Evolutionary conservation across 495 filamentous ascomycete species (phyloP), one percentile per base, ranked within the genome.

Genomic region (Aspergillus ellipticus): DNA sequence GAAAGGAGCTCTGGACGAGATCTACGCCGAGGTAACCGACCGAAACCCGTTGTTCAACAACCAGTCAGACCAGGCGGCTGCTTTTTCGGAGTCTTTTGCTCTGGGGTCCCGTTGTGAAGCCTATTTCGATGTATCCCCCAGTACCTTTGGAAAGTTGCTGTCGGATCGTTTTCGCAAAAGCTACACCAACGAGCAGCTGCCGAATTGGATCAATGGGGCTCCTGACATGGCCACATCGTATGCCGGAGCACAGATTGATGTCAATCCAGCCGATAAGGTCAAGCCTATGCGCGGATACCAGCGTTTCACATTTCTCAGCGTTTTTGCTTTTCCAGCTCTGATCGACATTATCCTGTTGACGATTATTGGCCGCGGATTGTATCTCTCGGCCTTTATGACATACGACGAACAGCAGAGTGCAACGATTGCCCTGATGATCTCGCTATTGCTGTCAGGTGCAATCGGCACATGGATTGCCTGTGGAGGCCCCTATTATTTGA

Each of bases 41-140:
- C 75, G 82, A 6, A 84, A 84, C 56, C 81, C 82, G 2, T 64
- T 83, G 6, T 81, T 81, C 60, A 84, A 84, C 63, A 63, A 69
- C 22, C 77, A 79, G 42, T 61, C 77, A 2, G 82, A 85, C 55
- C 82, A 85, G 58, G 81, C 83, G 8, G 82, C 79, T 8, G 79
- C 79, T 9, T 85, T 85, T 57, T 78, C 82, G 7, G 82, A 85
- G 59, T 75, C 79, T 0, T 85, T 84, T 60, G 82, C 81, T 2
- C 71, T 83, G 13, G 82, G 82, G 9, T 82, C 82, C 6, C 79
- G 79, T 28, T 85, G 82, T 56, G 82, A 84, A 37, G 74, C 78
- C 0, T 85, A 83, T 56, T 84, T 85, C 46, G 82, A 81, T 55
- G 69, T 83, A 15, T 69, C 69, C 15, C 80, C 82, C 4, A 80